Base-by-base conservation (phyloP, 1,284 basidiomycete genomes). In the Trichosporon coremiiforme region DNA sequence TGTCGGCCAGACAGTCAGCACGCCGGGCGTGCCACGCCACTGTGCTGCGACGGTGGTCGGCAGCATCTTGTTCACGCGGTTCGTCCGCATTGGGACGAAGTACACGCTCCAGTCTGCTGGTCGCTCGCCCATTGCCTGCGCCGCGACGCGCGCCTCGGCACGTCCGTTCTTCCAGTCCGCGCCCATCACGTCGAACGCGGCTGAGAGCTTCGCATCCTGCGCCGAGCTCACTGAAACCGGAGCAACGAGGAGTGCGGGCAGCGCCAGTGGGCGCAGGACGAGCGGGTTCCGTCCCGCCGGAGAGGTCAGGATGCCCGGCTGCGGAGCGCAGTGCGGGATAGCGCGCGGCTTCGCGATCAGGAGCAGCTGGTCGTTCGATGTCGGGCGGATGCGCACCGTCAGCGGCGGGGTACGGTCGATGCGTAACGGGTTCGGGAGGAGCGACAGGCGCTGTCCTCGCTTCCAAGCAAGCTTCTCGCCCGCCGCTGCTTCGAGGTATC, bases 1-100 rank as follows among this genome's bases (percentile, higher is more conserved):
- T n/a, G 71, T 75, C 0, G 80, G 80, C 80, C 80, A 82, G 4
- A 82, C 69, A 3, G 79, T 79, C 3, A 82, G 36, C 2, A 82
- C 73, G 13, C 80, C 80, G 36, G 74, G 67, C 22, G 66, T 66
- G 25, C 67, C 68, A 17, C 70, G 73, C 73, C 73, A 74, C 20
- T 60, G 57, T 6, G 68, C 57, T 0, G 71, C 70, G 17, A 74
- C 57, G 2, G 67, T 57, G 0, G 41, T 41, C 0, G 72, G 72
- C 7, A 73, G 69, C 57, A 62, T 62, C 57, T 62, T 62, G 57
- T 31, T n/a, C 15, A 62, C 57, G 57, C 57, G 57, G 57, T 62
- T 62, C 15, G 66, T 53, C 4, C 47, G 36, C 5, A 75, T 47
- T 0, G 78, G 78, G 0, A 80, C 75, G 75, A 78, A 80, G 72